Conservation (phyloP, 1,284 basidiomycete species). For the Trichosporon sp. region DNA sequence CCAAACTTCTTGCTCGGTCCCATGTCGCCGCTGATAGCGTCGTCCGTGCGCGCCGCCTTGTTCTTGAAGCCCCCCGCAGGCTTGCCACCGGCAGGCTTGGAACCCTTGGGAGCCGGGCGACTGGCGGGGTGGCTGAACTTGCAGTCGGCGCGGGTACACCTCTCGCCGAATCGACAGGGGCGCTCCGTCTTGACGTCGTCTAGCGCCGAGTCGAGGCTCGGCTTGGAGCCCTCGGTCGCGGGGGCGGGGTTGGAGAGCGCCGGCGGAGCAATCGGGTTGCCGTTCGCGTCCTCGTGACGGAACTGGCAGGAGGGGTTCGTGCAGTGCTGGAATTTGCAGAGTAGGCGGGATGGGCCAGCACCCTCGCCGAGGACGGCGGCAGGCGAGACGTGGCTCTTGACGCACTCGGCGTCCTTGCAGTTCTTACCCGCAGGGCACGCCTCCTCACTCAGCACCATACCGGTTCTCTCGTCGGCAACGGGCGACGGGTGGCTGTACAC, state of each 20-base stretch:
- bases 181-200: slow-evolving; percentile 38
- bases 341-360: slow-evolving; percentile 49
- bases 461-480: slow-evolving; percentile 84
- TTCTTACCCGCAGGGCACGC: slow-evolving; percentile 75
- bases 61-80: slow-evolving; percentile 18
- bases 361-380: slow-evolving; percentile 65
- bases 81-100: slow-evolving; percentile 3
- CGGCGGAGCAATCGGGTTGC: slow-evolving; percentile 55
- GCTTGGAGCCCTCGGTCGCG: slow-evolving; percentile 21
- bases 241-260: slow-evolving; percentile 42
- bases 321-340: slow-evolving; percentile 57
- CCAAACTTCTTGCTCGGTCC: slow-evolving; percentile 45
- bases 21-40: slow-evolving; percentile 36
- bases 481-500: slow-evolving; percentile 88
- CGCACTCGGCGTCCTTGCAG: slow-evolving; percentile 87
- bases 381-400: slow-evolving; percentile 83
- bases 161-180: slow-evolving; percentile 49
- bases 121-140: slow-evolving; percentile 47
- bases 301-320: slow-evolving; percentile 56
- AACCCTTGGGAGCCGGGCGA: slow-evolving; percentile 35
- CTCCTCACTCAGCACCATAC: slow-evolving; percentile 88
- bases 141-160: slow-evolving; percentile 51
- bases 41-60: slow-evolving; percentile 19
- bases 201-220: slow-evolving; percentile 32
- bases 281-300: slow-evolving; percentile 56